Evolutionary conservation across 2,329 filamentous ascomycete species (phyloP).

Genomic region (Exophiala bonariae): DNA sequence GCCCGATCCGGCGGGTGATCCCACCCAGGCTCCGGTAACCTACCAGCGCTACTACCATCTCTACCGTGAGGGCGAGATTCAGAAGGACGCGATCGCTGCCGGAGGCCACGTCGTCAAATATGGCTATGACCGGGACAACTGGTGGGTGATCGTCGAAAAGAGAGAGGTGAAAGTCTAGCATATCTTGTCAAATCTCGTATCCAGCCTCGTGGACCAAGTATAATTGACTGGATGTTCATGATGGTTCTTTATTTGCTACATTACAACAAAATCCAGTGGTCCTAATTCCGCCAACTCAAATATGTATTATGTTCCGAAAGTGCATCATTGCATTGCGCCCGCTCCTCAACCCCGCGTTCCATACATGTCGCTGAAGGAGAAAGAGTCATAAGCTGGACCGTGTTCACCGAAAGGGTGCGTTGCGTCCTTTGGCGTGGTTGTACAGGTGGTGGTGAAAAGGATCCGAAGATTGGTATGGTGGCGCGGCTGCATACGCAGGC

Average conservation of each 20-base stretch:
- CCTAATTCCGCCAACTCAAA: slow-evolving; percentile 33
- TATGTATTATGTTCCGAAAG: slow-evolving; percentile 9
- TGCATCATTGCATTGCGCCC: slow-evolving; percentile 34
- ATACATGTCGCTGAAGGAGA: too few relatives aligned
- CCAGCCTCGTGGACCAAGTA: too few relatives aligned
- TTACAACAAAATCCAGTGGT: slow-evolving; percentile 38
- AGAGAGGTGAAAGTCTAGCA: slow-evolving; percentile 9
- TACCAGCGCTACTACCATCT: slow-evolving; percentile 95
- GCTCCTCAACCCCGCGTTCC: slow-evolving; percentile 24
- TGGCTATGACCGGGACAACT: slow-evolving; percentile 97
- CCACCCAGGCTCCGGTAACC: too few relatives aligned
- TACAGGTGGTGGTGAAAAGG: slow-evolving; percentile 29
- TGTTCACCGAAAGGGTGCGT: slow-evolving; percentile 34
- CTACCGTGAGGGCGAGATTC: slow-evolving; percentile 82
- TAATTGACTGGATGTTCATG: too few relatives aligned
- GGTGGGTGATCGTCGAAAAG: slow-evolving; percentile 66
- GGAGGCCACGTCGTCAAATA: slow-evolving; percentile 74
- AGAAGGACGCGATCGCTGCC: slow-evolving; percentile 71
- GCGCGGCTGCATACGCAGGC: slow-evolving; percentile 44
- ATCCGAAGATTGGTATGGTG: slow-evolving; percentile 28
- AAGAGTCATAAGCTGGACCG: not conserved
- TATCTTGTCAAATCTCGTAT: not conserved
- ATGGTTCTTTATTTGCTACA: slow-evolving; percentile 17
- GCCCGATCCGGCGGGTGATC: slow-evolving; percentile 28
- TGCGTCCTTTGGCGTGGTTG: slow-evolving; percentile 38